phyloP scores from a whole-genome alignment of 345 rosid genomes.

The Citrus trifoliata region DNA sequence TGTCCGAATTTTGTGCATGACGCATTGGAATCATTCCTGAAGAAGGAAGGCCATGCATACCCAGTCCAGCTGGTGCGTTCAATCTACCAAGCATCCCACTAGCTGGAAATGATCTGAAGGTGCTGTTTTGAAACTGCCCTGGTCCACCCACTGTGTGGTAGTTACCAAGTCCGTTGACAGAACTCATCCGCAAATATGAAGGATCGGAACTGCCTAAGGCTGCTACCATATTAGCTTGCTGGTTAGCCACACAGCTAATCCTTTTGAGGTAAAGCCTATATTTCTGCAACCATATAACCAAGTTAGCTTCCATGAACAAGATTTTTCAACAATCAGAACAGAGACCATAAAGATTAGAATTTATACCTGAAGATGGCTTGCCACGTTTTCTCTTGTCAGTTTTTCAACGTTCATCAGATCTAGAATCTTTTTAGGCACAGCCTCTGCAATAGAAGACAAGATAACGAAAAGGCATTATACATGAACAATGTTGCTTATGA shows the following conservation, averaged over 20 bases:
- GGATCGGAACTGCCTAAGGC: constrained; percentile 49
- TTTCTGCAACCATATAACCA: constrained; percentile 45
- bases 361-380: constrained; percentile 91
- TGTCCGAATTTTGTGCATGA: constrained; percentile 35
- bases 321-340: background rate
- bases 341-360: background rate
- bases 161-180: constrained; percentile 49
- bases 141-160: constrained; percentile 46
- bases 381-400: constrained; percentile 89
- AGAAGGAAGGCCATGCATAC: constrained; percentile 60
- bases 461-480: background rate
- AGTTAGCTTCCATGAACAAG: constrained; percentile 20
- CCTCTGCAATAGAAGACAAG: constrained; percentile 54
- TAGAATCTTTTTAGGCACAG: constrained; percentile 94
- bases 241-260: constrained; percentile 57
- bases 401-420: constrained; percentile 89
- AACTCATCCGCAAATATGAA: constrained; percentile 53
- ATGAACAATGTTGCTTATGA: background rate
- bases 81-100: constrained; percentile 65
- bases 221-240: constrained; percentile 65
- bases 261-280: constrained; percentile 76
- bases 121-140: constrained; percentile 45
- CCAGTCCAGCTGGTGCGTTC: constrained; percentile 58
- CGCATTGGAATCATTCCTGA: constrained; percentile 42
- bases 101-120: constrained; percentile 53